Conservation (phyloP, 371 early-diverging fungal genomes). For the Apophysomyces variabilis region DNA sequence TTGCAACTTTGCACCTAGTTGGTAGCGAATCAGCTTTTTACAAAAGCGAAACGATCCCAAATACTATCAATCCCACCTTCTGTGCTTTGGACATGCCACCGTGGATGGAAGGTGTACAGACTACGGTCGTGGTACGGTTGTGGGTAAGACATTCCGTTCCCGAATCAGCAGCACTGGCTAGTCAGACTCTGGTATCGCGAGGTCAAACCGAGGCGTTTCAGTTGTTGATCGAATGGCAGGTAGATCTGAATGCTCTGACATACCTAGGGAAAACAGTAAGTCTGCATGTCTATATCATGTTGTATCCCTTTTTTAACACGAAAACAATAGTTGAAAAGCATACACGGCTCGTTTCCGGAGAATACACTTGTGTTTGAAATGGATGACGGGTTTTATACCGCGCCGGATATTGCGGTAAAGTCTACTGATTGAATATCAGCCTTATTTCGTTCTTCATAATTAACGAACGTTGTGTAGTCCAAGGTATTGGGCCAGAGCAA, state of each 20-base stretch:
- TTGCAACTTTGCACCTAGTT: slow-evolving; percentile 32
- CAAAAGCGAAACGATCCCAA: slow-evolving; percentile 48
- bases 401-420: slow-evolving; percentile 45
- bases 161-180: slow-evolving; percentile 36
- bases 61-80: slow-evolving; percentile 46
- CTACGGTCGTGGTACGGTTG: slow-evolving; percentile 39
- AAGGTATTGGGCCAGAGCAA: slow-evolving; percentile 26
- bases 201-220: slow-evolving; percentile 29
- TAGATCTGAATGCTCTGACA: slow-evolving; percentile 52
- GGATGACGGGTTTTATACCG: slow-evolving; percentile 62
- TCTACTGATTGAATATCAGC: not conserved
- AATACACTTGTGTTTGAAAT: slow-evolving; percentile 60
- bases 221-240: slow-evolving; percentile 56
- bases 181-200: slow-evolving; percentile 20
- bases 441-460: not conserved
- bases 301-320: not conserved
- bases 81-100: slow-evolving; percentile 30
- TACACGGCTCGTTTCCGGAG: slow-evolving; percentile 49
- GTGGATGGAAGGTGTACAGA: slow-evolving; percentile 43
- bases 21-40: slow-evolving; percentile 35
- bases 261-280: slow-evolving; percentile 53
- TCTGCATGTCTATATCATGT: not conserved
- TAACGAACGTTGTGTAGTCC: slow-evolving; percentile 4
- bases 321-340: slow-evolving; percentile 33
- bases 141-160: slow-evolving; percentile 54